A percentile compares a stretch with the other conserved stretches of the same genome.
Evolutionary conservation across 1,139 yeast genomes (phyloP).

Genomic region (Ogataea hybrid): DNA sequence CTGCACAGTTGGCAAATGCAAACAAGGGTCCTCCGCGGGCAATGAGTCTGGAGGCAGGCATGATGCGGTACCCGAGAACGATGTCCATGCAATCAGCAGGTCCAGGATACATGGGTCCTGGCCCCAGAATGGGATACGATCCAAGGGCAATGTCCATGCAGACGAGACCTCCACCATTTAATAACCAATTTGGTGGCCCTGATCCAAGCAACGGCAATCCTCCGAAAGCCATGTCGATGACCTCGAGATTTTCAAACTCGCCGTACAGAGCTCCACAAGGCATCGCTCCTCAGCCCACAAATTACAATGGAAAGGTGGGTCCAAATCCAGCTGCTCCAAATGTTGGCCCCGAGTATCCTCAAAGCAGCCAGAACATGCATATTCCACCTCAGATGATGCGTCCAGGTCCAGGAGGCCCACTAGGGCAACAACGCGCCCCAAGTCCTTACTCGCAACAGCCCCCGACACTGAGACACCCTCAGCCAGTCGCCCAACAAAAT

Average conservation of each 20-base stretch:
- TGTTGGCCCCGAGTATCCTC: too few species aligned
- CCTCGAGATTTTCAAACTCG: constrained; percentile 8
- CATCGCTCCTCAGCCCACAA: not conserved
- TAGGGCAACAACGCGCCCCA: too few species aligned
- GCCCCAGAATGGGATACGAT: constrained; percentile 11
- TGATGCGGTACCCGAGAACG: constrained; percentile 34
- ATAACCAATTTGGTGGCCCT: constrained; percentile 7
- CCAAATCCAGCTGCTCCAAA: too few species aligned
- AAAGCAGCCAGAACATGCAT: too few species aligned
- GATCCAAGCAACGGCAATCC: constrained; percentile 10
- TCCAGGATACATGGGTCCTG: constrained; percentile 22
- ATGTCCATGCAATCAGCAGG: constrained; percentile 27
- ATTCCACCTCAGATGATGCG: too few species aligned
- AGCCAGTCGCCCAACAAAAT: too few species aligned
- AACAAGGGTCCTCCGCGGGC: constrained; percentile 43
- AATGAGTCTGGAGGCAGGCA: constrained; percentile 50
- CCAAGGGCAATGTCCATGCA: constrained; percentile 23
- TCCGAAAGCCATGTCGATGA: constrained; percentile 32
- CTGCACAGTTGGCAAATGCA: constrained; percentile 21
- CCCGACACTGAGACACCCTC: too few species aligned
- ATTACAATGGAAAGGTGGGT: not conserved
- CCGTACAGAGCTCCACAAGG: not conserved
- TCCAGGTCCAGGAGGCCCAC: too few species aligned
- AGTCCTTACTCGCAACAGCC: too few species aligned
- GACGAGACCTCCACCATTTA: constrained; percentile 13